phyloP scores from a whole-genome alignment of 75 land plant genomes.

The Selaginella moellendorffii region DNA sequence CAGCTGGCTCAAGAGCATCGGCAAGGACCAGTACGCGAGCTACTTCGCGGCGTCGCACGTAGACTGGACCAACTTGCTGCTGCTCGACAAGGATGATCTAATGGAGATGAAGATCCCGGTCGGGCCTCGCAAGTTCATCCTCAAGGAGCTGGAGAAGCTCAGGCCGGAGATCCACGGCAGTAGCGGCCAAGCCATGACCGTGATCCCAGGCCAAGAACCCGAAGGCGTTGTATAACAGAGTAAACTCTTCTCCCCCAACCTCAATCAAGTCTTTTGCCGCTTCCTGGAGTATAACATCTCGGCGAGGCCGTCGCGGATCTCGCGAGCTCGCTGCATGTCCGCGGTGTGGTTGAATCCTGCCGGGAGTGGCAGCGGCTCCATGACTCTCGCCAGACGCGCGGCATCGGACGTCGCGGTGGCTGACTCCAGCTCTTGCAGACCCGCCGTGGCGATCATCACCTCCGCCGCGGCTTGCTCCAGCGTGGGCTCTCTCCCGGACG shows the following conservation, averaged over 20 bases:
- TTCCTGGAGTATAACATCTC: neutral
- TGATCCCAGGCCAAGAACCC: no score
- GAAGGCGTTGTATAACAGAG: no score
- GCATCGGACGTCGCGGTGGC: neutral
- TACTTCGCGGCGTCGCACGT: neutral
- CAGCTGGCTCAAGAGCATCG: neutral
- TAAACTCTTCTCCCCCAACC: no score
- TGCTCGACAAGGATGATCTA: neutral
- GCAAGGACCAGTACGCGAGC: neutral
- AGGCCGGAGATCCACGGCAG: no score
- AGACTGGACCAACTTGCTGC: neutral
- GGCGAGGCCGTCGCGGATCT: neutral
- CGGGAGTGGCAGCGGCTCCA: neutral
- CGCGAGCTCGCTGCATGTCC: neutral
- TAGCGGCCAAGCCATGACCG: no score
- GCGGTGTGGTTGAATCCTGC: neutral
- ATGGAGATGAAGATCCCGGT: neutral
- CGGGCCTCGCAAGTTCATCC: neutral
- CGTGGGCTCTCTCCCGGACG: neutral
- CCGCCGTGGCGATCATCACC: neutral
- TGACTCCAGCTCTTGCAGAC: neutral
- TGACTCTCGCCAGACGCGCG: neutral
- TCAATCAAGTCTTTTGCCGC: neutral
- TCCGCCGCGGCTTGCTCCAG: neutral
- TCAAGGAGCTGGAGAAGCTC: neutral